A percentile compares a stretch with the other conserved stretches of the same genome.
Evolutionary conservation across 139 green algal genomes (phyloP).

Genomic region (Chlorella sorokiniana): DNA sequence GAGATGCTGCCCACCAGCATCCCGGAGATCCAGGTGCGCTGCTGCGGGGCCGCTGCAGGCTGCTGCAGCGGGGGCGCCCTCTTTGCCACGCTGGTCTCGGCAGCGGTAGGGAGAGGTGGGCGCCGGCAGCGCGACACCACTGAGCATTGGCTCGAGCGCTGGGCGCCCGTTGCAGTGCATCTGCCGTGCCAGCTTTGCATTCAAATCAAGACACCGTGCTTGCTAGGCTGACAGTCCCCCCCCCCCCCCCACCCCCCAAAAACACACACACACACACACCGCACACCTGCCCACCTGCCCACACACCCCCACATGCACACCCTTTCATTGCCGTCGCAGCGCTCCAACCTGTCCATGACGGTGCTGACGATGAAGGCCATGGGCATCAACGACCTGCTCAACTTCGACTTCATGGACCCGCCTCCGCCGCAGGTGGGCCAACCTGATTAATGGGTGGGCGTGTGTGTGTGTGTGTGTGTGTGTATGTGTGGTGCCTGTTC

Average conservation of each 20-base stretch:
- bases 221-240: no score
- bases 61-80: neutral
- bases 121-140: no score
- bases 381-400: constrained; percentile 98
- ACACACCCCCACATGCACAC: neutral
- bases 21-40: constrained; percentile 89
- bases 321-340: neutral
- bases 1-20: constrained; percentile 90
- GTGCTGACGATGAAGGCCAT: constrained; percentile 84
- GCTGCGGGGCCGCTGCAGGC: neutral
- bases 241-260: no score
- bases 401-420: constrained; percentile 99
- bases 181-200: no score
- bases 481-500: neutral
- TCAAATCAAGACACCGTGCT: no score
- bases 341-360: constrained; percentile 77
- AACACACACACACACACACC: neutral
- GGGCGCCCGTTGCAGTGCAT: no score
- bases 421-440: constrained; percentile 62
- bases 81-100: no score
- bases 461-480: neutral
- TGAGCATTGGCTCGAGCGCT: no score
- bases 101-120: no score
- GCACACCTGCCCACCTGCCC: neutral
- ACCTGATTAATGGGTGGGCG: neutral